Percentiles rank a stretch among this genome's conserved stretches.
Conservation (phyloP, 805 yeast species). For the Clavispora asparagi region DNA sequence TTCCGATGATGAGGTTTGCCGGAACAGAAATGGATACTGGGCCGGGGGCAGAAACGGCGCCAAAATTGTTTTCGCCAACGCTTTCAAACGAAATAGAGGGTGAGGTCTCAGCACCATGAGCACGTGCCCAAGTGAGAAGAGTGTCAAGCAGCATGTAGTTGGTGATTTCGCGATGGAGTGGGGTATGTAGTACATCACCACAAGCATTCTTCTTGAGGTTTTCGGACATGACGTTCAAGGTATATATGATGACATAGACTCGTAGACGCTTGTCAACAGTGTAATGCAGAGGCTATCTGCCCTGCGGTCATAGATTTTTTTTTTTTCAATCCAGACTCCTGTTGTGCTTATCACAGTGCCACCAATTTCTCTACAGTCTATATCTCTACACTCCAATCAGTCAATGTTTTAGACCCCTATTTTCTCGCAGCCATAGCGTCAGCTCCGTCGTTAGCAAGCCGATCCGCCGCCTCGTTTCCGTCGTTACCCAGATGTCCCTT, state of each 20-base stretch:
- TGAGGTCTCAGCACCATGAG: conserved; percentile 21
- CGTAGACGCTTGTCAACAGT: too few species aligned
- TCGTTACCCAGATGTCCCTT: conserved; percentile 62
- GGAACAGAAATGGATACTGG: conserved; percentile 8
- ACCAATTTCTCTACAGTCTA: too few species aligned
- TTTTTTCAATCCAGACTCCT: too few species aligned
- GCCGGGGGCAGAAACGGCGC: conserved; percentile 18
- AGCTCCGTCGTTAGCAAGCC: conserved; percentile 65
- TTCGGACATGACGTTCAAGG: too few species aligned
- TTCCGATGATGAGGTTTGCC: conserved; percentile 11
- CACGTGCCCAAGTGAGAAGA: conserved; percentile 28
- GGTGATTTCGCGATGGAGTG: not conserved
- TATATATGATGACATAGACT: too few species aligned
- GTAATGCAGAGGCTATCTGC: too few species aligned
- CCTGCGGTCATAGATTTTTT: too few species aligned
- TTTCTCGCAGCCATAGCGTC: conserved; percentile 10
- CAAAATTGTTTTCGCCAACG: conserved; percentile 18
- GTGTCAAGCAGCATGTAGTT: conserved; percentile 3
- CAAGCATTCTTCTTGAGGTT: too few species aligned
- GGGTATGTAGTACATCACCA: not conserved
- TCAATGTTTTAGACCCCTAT: not conserved
- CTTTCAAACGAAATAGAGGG: conserved; percentile 18
- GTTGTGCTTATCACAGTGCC: too few species aligned
- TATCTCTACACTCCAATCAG: not conserved
- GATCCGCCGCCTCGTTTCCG: conserved; percentile 79